Evolutionary conservation across 1,284 basidiomycete genomes (phyloP), one percentile per base, ranked within the genome.

Genomic region (Lignosus rhinocerotis): DNA sequence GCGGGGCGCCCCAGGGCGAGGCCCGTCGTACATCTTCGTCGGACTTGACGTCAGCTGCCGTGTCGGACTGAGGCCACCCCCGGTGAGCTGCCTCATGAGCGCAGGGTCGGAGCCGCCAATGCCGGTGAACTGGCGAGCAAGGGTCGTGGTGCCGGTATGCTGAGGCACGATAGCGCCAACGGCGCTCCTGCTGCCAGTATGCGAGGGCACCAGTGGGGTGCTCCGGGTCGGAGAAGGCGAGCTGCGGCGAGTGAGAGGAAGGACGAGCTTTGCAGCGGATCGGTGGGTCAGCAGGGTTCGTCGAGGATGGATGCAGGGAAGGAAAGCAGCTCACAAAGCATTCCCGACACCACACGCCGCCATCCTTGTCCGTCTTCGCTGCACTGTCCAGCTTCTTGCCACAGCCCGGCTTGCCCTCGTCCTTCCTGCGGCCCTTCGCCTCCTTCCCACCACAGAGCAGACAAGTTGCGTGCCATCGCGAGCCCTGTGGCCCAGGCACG

Each of bases 361-460:
- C 88, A 44, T 87, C 82, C 14, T 73, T 75, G 68, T 87, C 87
- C 25, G 76, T 80, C 73, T 90, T 93, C n/a, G 91, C 91, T 17
- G 85, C 90, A 64, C 87, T 90, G 69, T 93, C 91, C 21, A 93
- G 72, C 64, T 82, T 85, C 76, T 93, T 93, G 12, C 89, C 87
- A 67, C 91, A 93, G 8, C 91, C 90, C 11, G 89, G 85, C 59
- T 82, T 80, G 39, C 78, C 80, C 48, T 79, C 79, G 59, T 81
- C 80, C 63, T 80, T 82, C 62, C 76, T 69, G 8, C 70, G 66
- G 11, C 73, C 73, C 46, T 72, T 75, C 19, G 68, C 73, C 6
- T 76, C 73, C 69, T 84, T 88, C 0, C 90, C 91, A 4, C 92
- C 92, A 67, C 91, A 93, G 6, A 91, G 79, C 52, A 93, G 77